Evolutionary conservation across 495 filamentous ascomycete species (phyloP).

Genomic region (Glonium stellatum): DNA sequence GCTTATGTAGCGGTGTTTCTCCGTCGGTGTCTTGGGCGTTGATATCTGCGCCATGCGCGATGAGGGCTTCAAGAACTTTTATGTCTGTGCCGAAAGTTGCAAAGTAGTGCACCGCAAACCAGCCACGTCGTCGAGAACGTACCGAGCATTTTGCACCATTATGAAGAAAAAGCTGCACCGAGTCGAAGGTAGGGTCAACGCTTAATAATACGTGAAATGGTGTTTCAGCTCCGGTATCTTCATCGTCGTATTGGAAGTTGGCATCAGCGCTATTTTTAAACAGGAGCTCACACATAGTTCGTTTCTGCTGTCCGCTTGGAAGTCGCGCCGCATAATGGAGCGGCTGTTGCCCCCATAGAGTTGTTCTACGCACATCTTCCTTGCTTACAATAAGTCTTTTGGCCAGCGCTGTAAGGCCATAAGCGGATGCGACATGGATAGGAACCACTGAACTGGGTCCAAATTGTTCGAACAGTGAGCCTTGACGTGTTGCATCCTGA

Average conservation of each 20-base stretch:
- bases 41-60: not conserved
- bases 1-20: not conserved
- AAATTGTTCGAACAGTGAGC: too few species aligned
- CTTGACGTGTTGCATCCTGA: not conserved
- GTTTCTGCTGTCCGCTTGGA: too few species aligned
- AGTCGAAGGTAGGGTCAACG: not conserved
- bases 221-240: not conserved
- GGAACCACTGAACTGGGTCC: not conserved
- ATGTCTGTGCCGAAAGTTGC: not conserved
- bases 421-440: not conserved
- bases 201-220: too few species aligned
- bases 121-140: too few species aligned
- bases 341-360: not conserved
- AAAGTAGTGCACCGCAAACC: not conserved
- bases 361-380: not conserved
- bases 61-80: not conserved
- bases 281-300: not conserved
- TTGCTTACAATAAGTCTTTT: not conserved
- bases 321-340: not conserved
- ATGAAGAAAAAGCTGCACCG: not conserved
- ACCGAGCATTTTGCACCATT: not conserved
- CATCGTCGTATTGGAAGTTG: too few species aligned
- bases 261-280: not conserved
- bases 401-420: too few species aligned
- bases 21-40: not conserved